Conservation (phyloP, 2,329 filamentous ascomycete genomes). For the Fusarium protoensiforme region DNA sequence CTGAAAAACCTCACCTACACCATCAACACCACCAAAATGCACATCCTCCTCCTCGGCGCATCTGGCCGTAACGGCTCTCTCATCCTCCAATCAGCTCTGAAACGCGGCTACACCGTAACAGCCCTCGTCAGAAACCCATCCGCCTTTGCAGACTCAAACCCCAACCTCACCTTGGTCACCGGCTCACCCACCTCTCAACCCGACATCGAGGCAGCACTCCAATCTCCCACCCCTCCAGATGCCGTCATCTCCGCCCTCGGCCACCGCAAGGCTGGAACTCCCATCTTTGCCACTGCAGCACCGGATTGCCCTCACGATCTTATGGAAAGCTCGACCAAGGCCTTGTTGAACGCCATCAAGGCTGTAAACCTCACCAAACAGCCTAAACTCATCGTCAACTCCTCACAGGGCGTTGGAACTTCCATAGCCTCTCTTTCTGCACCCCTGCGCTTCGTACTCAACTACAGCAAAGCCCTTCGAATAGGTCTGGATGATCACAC, state of each 20-base stretch:
- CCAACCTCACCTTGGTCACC: not conserved
- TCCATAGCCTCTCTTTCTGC: constrained; percentile 56
- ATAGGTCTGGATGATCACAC: constrained; percentile 60
- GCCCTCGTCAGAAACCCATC: constrained; percentile 21
- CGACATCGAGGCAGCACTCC: constrained; percentile 53
- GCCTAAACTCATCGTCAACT: constrained; percentile 60
- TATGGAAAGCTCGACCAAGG: not conserved
- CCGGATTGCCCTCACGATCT: constrained; percentile 49
- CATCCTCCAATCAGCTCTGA: constrained; percentile 53
- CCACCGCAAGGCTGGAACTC: constrained; percentile 57
- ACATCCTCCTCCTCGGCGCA: constrained; percentile 59
- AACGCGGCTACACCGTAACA: constrained; percentile 55
- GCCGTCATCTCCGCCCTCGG: constrained; percentile 62
- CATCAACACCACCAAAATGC: constrained; percentile 46
- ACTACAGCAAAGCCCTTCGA: constrained; percentile 56
- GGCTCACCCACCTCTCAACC: not conserved
- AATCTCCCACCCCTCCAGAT: constrained; percentile 27
- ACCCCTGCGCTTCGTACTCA: constrained; percentile 57
- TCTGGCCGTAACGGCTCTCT: constrained; percentile 59
- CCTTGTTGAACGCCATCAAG: constrained; percentile 47
- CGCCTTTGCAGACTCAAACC: not conserved
- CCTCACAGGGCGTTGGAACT: constrained; percentile 59
- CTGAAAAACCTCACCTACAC: constrained; percentile 6
- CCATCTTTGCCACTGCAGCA: constrained; percentile 55
- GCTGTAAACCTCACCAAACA: constrained; percentile 48